A percentile compares a stretch with the other conserved stretches of the same genome.
Conservation (phyloP, 2,329 filamentous ascomycete species). For the Tolypocladium ophioglossoides region DNA sequence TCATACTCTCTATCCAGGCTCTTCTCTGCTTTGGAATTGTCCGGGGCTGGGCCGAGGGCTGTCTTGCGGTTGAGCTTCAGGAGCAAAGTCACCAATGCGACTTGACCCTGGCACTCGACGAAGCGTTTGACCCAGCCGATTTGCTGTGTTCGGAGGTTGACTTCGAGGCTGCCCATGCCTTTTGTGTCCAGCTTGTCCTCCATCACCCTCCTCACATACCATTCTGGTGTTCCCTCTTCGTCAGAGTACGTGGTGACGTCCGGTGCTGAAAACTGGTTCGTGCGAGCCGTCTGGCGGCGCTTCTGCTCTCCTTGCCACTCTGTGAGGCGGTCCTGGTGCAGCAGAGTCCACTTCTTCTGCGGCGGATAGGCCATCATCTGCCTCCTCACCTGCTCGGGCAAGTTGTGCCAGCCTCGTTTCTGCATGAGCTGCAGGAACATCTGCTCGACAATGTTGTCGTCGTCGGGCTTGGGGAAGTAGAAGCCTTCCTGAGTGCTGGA, state of each 20-base stretch:
- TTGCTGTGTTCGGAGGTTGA: conserved; percentile 89
- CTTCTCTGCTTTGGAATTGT: conserved; percentile 53
- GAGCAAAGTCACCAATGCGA: conserved; percentile 88
- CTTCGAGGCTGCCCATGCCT: conserved; percentile 83
- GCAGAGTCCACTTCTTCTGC: conserved; percentile 93
- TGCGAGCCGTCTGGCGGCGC: conserved; percentile 62
- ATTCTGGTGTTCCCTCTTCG: conserved; percentile 93
- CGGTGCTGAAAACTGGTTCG: conserved; percentile 57
- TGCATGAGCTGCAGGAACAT: conserved; percentile 94
- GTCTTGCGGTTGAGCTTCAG: conserved; percentile 88
- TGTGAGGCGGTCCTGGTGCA: conserved; percentile 87
- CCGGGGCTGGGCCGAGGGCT: conserved; percentile 58
- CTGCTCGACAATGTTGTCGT: conserved; percentile 77
- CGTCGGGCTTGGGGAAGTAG: conserved; percentile 60
- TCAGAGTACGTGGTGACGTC: conserved; percentile 71
- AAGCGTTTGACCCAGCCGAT: conserved; percentile 97
- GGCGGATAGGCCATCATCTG: conserved; percentile 96
- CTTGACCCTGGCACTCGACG: conserved; percentile 93
- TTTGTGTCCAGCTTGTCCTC: conserved; percentile 89
- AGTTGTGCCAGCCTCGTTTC: conserved; percentile 92
- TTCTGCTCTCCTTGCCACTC: conserved; percentile 95
- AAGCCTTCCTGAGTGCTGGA: conserved; percentile 37
- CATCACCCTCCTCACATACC: conserved; percentile 96
- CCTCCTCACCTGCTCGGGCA: conserved; percentile 85
- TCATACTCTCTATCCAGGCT: conserved; percentile 90